Base-by-base conservation (phyloP, 192 early-diverging fungal genomes). In the Backusella tuberculispora region DNA sequence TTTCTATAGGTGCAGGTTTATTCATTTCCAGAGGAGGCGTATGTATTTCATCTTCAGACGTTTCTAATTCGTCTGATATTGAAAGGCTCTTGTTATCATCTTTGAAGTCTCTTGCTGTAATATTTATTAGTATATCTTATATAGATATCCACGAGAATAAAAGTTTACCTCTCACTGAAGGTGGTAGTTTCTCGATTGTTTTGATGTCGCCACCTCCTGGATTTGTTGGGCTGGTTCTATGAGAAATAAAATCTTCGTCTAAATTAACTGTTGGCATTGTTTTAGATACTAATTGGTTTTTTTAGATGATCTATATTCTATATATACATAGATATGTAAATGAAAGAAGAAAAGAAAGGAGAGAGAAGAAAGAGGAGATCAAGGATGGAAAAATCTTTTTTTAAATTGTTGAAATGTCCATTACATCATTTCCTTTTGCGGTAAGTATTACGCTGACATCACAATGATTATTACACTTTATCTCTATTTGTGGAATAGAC, bases 401-500 rank as follows among this genome's bases (percentile, higher is more conserved):
- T 26, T 60, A 60, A 60, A 2, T 2, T 34, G 29, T 34, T 34
- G 0, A 50, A 13, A 5, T 5, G 21, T 14, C 12, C 12, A 60
- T 60, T 60, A 60, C 53, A 60, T 60, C 53, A 60, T 60, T 60
- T 60, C 53, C 53, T 60, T 60, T 60, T 60, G 26, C 26, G 21
- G 53, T 5, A 60, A 12, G 53, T 26, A 60, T 9, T 60, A 60
- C 53, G 1, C 53, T 4, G 53, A 60, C 53, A 60, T 60, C 53
- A 60, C 10, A 26, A 60, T 60, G 53, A 60, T 60, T 60, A 60
- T 26, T 60, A 5, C 21, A 60, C 53, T 26, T 60, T 43, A 34
- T 34, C 29, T 34, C 29, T 34, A 34, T 34, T 34, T 34, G 29
- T 34, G 29, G 29, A 34, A 34, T 34, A n/a, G n/a, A 34, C 29